These are phyloP conservation scores for Fusarium albidum DNA, from an alignment of 2,329 filamentous ascomycete genomes.

Conservation along the genomic window DNA sequence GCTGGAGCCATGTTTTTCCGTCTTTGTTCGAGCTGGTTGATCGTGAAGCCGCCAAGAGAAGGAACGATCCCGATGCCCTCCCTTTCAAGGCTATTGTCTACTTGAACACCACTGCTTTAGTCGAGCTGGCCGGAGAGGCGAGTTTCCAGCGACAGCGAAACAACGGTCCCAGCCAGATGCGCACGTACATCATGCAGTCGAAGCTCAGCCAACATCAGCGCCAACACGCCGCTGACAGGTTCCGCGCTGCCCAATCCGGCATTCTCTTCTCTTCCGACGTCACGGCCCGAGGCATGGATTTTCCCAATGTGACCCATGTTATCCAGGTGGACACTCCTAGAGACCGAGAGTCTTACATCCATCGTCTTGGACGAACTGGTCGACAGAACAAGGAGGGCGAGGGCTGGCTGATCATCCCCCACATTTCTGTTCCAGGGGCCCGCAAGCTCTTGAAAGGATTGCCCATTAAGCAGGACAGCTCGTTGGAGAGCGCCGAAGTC, in stretches of 20 bases:
- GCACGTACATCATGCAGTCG: constrained; percentile 71
- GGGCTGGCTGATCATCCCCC: constrained; percentile 71
- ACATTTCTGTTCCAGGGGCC: constrained; percentile 59
- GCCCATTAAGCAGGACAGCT: constrained; percentile 64
- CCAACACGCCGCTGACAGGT: constrained; percentile 74
- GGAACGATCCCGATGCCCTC: constrained; percentile 47
- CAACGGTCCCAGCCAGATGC: constrained; percentile 52
- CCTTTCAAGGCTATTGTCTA: constrained; percentile 98
- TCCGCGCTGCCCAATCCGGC: constrained; percentile 70
- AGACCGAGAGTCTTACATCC: constrained; percentile 76
- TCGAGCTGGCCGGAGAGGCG: constrained; percentile 68
- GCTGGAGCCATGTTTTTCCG: constrained; percentile 80
- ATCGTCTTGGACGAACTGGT: constrained; percentile 79
- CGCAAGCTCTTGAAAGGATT: constrained; percentile 63
- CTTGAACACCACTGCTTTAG: constrained; percentile 80
- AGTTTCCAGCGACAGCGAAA: constrained; percentile 51
- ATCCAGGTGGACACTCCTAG: constrained; percentile 74
- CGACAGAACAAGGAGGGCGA: constrained; percentile 78
- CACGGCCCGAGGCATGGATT: constrained; percentile 84
- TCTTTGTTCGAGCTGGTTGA: constrained; percentile 78
- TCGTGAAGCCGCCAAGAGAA: constrained; percentile 60
- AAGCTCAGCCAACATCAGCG: constrained; percentile 75
- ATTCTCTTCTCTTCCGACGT: constrained; percentile 83
- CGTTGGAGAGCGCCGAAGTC: constrained; percentile 60
- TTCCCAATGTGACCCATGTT: constrained; percentile 81